A percentile compares a stretch with the other conserved stretches of the same genome.
Evolutionary conservation across 2,329 filamentous ascomycete species (phyloP).

Genomic region (Periglandula ipomoeae): DNA sequence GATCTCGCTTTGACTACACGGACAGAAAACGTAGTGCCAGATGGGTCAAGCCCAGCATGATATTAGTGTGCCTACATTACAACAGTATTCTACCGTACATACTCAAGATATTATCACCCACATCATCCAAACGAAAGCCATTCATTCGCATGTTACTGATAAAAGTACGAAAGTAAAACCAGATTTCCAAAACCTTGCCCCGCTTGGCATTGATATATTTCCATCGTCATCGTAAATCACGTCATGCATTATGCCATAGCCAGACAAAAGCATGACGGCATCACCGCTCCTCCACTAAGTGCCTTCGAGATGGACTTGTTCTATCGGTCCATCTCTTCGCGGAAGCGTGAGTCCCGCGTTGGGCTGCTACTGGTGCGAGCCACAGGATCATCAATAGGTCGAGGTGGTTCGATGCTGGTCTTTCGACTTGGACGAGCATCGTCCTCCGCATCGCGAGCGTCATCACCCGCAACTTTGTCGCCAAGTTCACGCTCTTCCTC

Average conservation of each 20-base stretch:
- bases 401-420: constrained; percentile 27
- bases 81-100: background rate
- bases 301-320: background rate
- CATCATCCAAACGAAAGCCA: background rate
- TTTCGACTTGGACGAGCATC: constrained; percentile 8
- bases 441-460: constrained; percentile 7
- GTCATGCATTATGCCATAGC: background rate
- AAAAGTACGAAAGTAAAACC: background rate
- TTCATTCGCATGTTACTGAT: background rate
- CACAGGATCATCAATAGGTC: constrained; percentile 23
- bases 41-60: background rate
- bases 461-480: constrained; percentile 14
- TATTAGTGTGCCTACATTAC: background rate
- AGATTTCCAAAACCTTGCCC: background rate
- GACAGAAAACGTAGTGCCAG: no score
- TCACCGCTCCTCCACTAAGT: background rate
- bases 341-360: constrained; percentile 48
- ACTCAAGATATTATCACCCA: background rate
- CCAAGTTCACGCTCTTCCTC: constrained; percentile 35
- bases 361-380: constrained; percentile 39
- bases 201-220: background rate
- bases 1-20: no score
- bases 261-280: background rate
- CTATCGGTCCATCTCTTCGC: constrained; percentile 40
- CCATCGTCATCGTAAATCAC: background rate